Percentiles rank a stretch among this genome's conserved stretches.
phyloP scores from a whole-genome alignment of 2,329 filamentous ascomycete species.

The Colletotrichum theobromicola region DNA sequence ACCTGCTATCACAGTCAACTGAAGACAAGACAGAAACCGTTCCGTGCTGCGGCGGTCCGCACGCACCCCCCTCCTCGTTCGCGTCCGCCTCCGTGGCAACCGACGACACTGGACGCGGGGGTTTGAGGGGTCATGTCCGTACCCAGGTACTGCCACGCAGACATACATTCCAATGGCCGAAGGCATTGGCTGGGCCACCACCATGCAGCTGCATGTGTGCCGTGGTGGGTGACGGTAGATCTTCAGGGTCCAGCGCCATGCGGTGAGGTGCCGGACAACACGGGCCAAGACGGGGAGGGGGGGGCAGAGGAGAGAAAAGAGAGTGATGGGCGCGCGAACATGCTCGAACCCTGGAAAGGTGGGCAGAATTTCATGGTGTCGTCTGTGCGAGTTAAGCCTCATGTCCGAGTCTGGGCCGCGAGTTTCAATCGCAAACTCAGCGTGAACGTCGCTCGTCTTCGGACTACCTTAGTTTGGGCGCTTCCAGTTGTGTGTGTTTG shows the following conservation, averaged over 20 bases:
- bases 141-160: background rate
- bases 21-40: background rate
- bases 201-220: background rate
- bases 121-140: background rate
- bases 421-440: background rate
- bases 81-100: background rate
- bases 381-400: conserved; percentile 8
- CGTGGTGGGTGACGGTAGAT: background rate
- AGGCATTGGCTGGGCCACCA: background rate
- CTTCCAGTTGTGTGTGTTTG: background rate
- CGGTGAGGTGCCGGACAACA: background rate
- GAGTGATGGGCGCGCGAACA: background rate
- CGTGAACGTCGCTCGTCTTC: background rate
- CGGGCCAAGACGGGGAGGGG: background rate
- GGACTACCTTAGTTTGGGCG: background rate
- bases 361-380: background rate
- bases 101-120: background rate
- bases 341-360: background rate
- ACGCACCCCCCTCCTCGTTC: background rate
- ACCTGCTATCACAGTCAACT: background rate
- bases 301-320: background rate
- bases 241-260: background rate
- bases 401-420: background rate
- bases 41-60: background rate
- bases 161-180: background rate